Conservation (phyloP, 352 stramenopile species). For the Globisporangium canariense region DNA sequence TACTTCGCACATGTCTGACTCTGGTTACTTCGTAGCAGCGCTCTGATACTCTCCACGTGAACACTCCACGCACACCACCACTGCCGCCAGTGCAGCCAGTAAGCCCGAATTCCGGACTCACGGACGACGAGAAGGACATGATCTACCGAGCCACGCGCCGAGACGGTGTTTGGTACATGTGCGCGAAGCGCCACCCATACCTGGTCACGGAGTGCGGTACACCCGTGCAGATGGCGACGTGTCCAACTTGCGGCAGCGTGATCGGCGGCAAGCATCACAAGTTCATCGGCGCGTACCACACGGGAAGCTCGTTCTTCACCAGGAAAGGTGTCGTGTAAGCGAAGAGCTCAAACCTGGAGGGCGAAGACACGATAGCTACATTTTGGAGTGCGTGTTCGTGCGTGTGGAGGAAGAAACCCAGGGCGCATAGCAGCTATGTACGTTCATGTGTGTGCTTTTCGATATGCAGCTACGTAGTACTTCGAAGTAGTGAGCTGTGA, state of each 20-base stretch:
- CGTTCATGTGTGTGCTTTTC: background rate
- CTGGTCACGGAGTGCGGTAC: slow-evolving; percentile 30
- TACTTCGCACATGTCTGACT: too few relatives aligned
- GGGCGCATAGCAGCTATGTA: background rate
- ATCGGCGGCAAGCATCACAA: slow-evolving; percentile 27
- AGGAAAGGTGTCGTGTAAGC: slow-evolving; percentile 8
- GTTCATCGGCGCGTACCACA: slow-evolving; percentile 1
- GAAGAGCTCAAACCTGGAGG: background rate
- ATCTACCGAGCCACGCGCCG: slow-evolving; percentile 17
- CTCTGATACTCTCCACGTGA: background rate
- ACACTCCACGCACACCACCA: slow-evolving; percentile 9
- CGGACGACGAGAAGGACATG: slow-evolving; percentile 28
- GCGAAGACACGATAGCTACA: background rate
- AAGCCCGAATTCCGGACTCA: slow-evolving; percentile 24
- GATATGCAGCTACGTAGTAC: background rate
- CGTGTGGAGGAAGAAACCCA: background rate
- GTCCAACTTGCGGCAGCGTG: slow-evolving; percentile 21
- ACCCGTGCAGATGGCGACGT: slow-evolving; percentile 18
- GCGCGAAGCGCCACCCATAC: slow-evolving; percentile 27
- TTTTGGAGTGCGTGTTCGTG: background rate
- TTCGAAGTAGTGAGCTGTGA: too few relatives aligned
- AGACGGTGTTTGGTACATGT: slow-evolving; percentile 28
- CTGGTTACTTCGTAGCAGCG: background rate
- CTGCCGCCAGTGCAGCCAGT: background rate
- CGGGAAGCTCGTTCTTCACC: slow-evolving; percentile 19